Evolutionary conservation across 2,329 filamentous ascomycete species (phyloP).

Genomic region (Mariannaea elegans): DNA sequence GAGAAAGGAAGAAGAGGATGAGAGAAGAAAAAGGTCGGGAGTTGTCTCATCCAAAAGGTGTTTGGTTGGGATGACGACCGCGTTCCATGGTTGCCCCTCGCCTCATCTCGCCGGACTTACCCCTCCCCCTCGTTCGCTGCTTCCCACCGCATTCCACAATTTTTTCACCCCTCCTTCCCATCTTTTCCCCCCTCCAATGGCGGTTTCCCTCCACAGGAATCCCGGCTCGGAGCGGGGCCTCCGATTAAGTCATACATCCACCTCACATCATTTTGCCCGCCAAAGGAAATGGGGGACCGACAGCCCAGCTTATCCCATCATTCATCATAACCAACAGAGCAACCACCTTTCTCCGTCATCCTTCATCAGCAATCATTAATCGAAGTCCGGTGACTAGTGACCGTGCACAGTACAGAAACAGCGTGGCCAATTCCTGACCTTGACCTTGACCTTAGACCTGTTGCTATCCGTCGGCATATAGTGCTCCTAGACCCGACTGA

Average conservation of each 20-base stretch:
- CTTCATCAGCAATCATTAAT: conserved; percentile 8
- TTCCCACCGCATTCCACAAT: conserved; percentile 24
- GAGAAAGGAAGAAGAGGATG: conserved; percentile 12
- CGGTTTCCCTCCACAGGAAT: conserved; percentile 9
- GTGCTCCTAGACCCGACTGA: background rate
- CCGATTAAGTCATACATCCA: conserved; percentile 33
- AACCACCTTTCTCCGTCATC: background rate
- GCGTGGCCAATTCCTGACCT: background rate
- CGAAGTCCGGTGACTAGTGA: background rate
- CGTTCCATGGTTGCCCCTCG: too few species aligned
- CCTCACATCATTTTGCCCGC: conserved; percentile 25
- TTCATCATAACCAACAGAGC: conserved; percentile 3
- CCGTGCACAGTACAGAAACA: too few species aligned
- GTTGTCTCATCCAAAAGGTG: conserved; percentile 33
- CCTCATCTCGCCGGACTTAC: conserved; percentile 21
- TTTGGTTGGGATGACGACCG: conserved; percentile 25
- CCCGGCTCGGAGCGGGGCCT: conserved; percentile 29
- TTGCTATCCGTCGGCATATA: background rate
- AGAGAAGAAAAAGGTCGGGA: conserved; percentile 35
- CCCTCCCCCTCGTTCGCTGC: conserved; percentile 32
- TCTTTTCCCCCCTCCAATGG: conserved; percentile 1
- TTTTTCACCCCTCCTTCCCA: conserved; percentile 8
- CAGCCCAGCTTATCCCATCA: conserved; percentile 13
- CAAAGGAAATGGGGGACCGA: too few species aligned
- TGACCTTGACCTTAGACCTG: background rate